These are phyloP conservation scores for Leccinum pellstonianum DNA, from an alignment of 768 basidiomycete genomes.

Conservation along the genomic window DNA sequence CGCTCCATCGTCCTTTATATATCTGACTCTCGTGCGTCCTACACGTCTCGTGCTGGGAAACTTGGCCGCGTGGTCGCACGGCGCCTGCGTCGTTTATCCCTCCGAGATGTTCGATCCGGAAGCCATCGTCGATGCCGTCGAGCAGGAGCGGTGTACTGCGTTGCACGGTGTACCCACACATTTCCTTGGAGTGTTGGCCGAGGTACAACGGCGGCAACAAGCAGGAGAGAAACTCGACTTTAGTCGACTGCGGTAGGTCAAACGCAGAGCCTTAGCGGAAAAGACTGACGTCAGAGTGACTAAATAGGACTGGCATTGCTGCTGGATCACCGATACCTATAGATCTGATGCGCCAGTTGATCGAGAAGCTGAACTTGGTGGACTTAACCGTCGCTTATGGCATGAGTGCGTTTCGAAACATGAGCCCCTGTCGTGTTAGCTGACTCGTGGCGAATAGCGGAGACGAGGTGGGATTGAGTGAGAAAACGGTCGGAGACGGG, in stretches of 20 bases:
- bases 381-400: slow-evolving; percentile 81
- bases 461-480: slow-evolving; percentile 52
- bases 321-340: slow-evolving; percentile 80
- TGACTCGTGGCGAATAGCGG: slow-evolving; percentile 44
- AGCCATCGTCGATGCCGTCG: slow-evolving; percentile 69
- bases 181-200: slow-evolving; percentile 70
- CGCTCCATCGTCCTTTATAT: slow-evolving; percentile 1
- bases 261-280: no score
- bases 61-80: slow-evolving; percentile 73
- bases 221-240: slow-evolving; percentile 49
- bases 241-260: slow-evolving; percentile 49
- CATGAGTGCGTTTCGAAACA: slow-evolving; percentile 62
- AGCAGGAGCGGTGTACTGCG: slow-evolving; percentile 68
- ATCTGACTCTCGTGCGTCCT: slow-evolving; percentile 16
- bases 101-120: slow-evolving; percentile 61
- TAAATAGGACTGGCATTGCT: slow-evolving; percentile 72
- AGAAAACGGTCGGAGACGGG: background rate
- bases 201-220: slow-evolving; percentile 55
- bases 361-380: slow-evolving; percentile 60
- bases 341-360: slow-evolving; percentile 73
- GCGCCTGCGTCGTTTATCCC: slow-evolving; percentile 73
- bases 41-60: slow-evolving; percentile 81
- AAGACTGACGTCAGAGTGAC: background rate
- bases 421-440: background rate
- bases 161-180: slow-evolving; percentile 87